Conservation (phyloP, 2,329 filamentous ascomycete genomes). For the Ophiostoma piceae region DNA sequence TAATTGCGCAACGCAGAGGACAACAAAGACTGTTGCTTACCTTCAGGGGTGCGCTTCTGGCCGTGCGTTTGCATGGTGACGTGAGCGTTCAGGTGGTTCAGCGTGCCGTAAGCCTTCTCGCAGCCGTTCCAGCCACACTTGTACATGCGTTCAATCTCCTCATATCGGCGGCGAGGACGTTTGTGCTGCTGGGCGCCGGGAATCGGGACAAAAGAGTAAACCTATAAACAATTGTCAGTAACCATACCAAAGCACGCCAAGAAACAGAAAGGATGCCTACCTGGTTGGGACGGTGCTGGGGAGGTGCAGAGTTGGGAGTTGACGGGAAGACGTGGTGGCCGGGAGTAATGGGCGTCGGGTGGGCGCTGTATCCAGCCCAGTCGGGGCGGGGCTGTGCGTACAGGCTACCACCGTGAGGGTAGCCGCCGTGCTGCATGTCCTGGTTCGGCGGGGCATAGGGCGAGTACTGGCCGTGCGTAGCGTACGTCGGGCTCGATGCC, state of each 20-base stretch:
- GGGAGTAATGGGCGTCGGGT: conserved; percentile 46
- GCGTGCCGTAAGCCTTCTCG: conserved; percentile 95
- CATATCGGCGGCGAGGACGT: conserved; percentile 83
- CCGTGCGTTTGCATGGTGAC: conserved; percentile 99
- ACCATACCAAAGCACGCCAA: no score
- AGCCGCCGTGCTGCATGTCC: conserved; percentile 77
- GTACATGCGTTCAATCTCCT: conserved; percentile 99
- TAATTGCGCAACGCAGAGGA: background rate
- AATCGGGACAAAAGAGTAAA: conserved; percentile 97
- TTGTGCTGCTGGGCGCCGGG: conserved; percentile 97
- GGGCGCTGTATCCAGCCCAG: conserved; percentile 63
- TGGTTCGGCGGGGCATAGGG: conserved; percentile 77
- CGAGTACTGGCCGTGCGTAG: conserved; percentile 71
- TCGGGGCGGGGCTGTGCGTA: conserved; percentile 68
- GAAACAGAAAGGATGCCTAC: conserved; percentile 41
- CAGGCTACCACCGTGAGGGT: conserved; percentile 58
- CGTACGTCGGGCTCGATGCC: conserved; percentile 77
- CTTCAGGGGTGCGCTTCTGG: conserved; percentile 90
- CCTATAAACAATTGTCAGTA: conserved; percentile 46
- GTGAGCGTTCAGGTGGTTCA: conserved; percentile 96
- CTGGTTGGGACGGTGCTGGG: conserved; percentile 54
- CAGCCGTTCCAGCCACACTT: conserved; percentile 98
- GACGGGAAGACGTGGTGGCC: conserved; percentile 52
- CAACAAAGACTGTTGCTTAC: conserved; percentile 49
- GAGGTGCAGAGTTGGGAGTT: conserved; percentile 50